These are phyloP conservation scores for Elymus sibiricus DNA, from an alignment of 176 grass and related monocot genomes.

Conservation along the genomic window DNA sequence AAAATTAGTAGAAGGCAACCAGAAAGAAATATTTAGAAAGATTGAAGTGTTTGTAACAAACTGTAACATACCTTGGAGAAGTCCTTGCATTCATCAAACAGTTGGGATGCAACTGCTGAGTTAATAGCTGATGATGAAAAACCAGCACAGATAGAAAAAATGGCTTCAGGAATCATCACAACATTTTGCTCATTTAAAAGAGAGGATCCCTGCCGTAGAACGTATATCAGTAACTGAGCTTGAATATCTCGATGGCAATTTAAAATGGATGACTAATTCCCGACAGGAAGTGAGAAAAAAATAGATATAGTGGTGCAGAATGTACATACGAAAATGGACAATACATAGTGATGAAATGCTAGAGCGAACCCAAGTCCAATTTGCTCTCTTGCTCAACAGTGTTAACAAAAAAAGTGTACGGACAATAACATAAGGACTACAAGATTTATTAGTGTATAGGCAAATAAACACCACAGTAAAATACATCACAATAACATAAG, in stretches of 20 bases:
- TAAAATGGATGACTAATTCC: conserved; percentile 9
- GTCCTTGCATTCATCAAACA: conserved; percentile 36
- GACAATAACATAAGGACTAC: neutral
- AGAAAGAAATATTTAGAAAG: conserved; percentile 10
- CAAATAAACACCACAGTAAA: neutral
- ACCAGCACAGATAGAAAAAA: conserved; percentile 79
- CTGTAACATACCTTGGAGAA: conserved; percentile 41
- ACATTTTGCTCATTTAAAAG: conserved; percentile 75
- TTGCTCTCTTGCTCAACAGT: neutral
- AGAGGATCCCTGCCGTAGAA: conserved; percentile 60
- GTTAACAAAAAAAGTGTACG: neutral
- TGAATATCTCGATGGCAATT: conserved; percentile 7
- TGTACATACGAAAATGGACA: conserved; percentile 11
- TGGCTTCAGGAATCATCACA: conserved; percentile 68
- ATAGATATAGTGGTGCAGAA: conserved; percentile 5
- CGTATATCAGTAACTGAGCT: conserved; percentile 14
- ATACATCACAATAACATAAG: neutral
- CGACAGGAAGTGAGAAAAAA: neutral
- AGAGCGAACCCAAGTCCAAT: conserved; percentile 1
- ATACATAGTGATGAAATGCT: conserved; percentile 9
- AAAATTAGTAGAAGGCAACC: conserved; percentile 13
- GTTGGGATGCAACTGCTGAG: conserved; percentile 40
- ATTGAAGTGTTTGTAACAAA: neutral
- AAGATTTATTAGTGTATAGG: neutral
- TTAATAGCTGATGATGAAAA: conserved; percentile 52